Conservation (phyloP, 179 eudicot genomes). For the Actinidia polygama region DNA sequence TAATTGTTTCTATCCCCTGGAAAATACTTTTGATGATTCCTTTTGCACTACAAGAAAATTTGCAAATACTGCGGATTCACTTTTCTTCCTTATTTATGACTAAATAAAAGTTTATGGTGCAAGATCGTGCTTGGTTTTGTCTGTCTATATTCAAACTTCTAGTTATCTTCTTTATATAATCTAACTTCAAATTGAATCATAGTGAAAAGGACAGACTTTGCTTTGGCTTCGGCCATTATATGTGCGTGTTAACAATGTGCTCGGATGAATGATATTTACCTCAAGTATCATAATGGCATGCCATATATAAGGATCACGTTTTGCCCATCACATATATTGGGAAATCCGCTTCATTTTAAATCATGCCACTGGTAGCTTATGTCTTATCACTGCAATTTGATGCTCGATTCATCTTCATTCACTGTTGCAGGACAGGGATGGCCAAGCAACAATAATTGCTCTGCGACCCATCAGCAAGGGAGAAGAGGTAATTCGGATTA, state of each 20-base stretch:
- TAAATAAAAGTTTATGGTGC: not conserved
- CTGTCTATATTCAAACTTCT: not conserved
- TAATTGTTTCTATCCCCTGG: not conserved
- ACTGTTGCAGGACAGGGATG: constrained; percentile 77
- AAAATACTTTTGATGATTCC: not conserved
- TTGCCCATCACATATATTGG: not conserved
- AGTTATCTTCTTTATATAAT: not conserved
- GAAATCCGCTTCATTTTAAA: not conserved
- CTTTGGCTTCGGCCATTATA: no score
- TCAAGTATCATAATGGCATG: not conserved
- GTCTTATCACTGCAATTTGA: not conserved
- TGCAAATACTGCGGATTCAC: not conserved
- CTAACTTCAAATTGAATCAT: no score
- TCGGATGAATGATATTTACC: no score
- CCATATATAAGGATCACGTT: not conserved
- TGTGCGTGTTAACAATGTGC: no score
- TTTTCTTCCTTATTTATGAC: constrained; percentile 2
- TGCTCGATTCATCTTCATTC: not conserved
- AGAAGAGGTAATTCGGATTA: constrained; percentile 82
- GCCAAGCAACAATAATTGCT: constrained; percentile 82
- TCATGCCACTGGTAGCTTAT: not conserved
- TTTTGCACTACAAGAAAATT: not conserved
- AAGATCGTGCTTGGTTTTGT: not conserved
- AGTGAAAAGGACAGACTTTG: no score
- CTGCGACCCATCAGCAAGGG: constrained; percentile 57